Evolutionary conservation across 2,329 filamentous ascomycete species (phyloP).

Genomic region (Claviceps paspali): DNA sequence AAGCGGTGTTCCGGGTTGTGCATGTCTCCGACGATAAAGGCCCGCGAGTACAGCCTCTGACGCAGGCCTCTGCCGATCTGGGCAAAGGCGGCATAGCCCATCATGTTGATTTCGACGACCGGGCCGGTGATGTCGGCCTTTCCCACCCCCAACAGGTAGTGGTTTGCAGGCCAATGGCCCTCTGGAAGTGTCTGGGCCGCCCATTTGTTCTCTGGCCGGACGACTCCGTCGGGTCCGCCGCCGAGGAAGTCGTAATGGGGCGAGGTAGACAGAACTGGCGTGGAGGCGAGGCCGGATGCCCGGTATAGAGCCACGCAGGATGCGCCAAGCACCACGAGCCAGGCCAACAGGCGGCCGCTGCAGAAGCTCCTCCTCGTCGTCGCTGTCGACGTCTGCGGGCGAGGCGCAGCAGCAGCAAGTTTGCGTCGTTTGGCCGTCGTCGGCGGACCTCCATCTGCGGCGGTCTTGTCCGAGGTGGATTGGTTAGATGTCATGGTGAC

Average conservation of each 20-base stretch:
- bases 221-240: slow-evolving; percentile 1
- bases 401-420: too few relatives aligned
- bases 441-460: background rate
- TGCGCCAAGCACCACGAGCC: slow-evolving; percentile 7
- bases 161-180: slow-evolving; percentile 7
- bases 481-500: slow-evolving; percentile 7
- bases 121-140: slow-evolving; percentile 48
- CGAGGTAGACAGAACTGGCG: slow-evolving; percentile 7
- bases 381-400: too few relatives aligned
- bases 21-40: slow-evolving; percentile 68
- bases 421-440: slow-evolving; percentile 1
- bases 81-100: slow-evolving; percentile 68
- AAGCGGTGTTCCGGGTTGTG: slow-evolving; percentile 54
- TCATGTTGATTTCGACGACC: slow-evolving; percentile 78
- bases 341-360: slow-evolving; percentile 5
- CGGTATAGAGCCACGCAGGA: slow-evolving; percentile 8
- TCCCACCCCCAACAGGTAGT: slow-evolving; percentile 36
- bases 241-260: slow-evolving; percentile 4
- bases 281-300: slow-evolving; percentile 7
- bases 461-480: background rate
- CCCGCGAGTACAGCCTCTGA: slow-evolving; percentile 71
- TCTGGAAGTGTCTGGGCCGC: slow-evolving; percentile 6
- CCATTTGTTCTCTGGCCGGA: slow-evolving; percentile 6
- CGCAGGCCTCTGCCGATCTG: slow-evolving; percentile 74
- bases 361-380: slow-evolving; percentile 3